Percentiles rank a stretch among this genome's conserved stretches.
These are phyloP conservation scores for Xylaria intraflava DNA, from an alignment of 495 filamentous ascomycete species.

Conservation along the genomic window DNA sequence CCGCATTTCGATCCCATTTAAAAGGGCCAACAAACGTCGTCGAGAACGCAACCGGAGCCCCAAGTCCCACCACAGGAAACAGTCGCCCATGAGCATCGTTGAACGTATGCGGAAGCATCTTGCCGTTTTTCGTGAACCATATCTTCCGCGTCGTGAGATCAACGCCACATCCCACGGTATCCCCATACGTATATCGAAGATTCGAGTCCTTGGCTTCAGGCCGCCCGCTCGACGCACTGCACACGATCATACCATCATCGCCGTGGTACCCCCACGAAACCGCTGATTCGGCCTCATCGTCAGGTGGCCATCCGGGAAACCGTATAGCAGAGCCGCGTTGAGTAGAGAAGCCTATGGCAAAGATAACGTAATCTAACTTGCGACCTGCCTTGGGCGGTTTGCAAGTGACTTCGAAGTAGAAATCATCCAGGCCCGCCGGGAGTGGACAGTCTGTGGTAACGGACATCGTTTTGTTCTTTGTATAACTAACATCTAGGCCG, in stretches of 20 bases:
- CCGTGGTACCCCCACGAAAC: too few species aligned
- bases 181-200: constrained; percentile 10
- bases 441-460: constrained; percentile 19
- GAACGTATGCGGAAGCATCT: not conserved
- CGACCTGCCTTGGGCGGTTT: too few species aligned
- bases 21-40: not conserved
- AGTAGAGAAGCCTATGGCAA: too few species aligned
- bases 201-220: too few species aligned
- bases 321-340: too few species aligned
- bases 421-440: constrained; percentile 18
- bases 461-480: constrained; percentile 2
- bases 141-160: constrained; percentile 14
- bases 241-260: too few species aligned
- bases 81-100: constrained; percentile 14
- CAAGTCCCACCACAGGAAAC: constrained; percentile 10
- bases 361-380: too few species aligned
- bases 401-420: too few species aligned
- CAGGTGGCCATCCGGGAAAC: too few species aligned
- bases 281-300: too few species aligned
- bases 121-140: constrained; percentile 24
- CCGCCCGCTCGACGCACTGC: too few species aligned
- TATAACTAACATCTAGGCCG: constrained; percentile 7
- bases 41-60: not conserved
- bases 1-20: not conserved
- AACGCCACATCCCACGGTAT: constrained; percentile 21